Base-by-base conservation (phyloP, 352 stramenopile genomes). In the Phytophthora citricola region DNA sequence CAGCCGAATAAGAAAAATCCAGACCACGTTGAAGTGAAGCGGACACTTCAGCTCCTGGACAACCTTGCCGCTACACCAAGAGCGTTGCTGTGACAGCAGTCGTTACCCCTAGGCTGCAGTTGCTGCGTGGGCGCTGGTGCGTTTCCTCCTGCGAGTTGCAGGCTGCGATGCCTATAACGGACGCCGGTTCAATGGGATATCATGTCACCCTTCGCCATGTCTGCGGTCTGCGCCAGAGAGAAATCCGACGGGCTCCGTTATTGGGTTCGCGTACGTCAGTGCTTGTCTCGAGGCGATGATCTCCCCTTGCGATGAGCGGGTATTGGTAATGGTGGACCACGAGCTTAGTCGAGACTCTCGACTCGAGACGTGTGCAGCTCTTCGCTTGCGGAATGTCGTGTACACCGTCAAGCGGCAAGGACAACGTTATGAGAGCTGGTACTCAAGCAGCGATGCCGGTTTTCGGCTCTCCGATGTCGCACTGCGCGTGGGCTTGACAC, bases 1-100 rank as follows among this genome's bases (percentile, higher is more conserved):
- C 66, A 69, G 59, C 15, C 34, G 66, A 74, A 71, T 74, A 74
- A 70, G 66, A 69, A 74, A 70, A 62, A 54, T 58, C 46, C 53
- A 70, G 46, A 58, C 15, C 17, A 69, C 12, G 48, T 70, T 70
- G 60, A 69, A 74, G 61, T 66, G 39, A 9, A 64, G 15, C 20
- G n/a, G 41, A 48, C 40, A 43, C 29, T 57, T 56, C 44, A 63
- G 38, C 12, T 1, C 24, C 24, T 4, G 24, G 24, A 26, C 24
- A 26, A 26, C 2, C 7, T 11, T 36, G 31, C 31, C 8, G 31
- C 31, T 36, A 12, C 31, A 36, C 2, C 31, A 36, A 36, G 31
- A 36, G 31, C 31, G 7, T 17, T 34, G 22, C 44, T 36, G 26
- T 10, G 8, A 7, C 12, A 11, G 45, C 15, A 39, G 12, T 11